Evolutionary conservation across 257 asterid species (phyloP).

Genomic region (Thymus quinquecostatus): DNA sequence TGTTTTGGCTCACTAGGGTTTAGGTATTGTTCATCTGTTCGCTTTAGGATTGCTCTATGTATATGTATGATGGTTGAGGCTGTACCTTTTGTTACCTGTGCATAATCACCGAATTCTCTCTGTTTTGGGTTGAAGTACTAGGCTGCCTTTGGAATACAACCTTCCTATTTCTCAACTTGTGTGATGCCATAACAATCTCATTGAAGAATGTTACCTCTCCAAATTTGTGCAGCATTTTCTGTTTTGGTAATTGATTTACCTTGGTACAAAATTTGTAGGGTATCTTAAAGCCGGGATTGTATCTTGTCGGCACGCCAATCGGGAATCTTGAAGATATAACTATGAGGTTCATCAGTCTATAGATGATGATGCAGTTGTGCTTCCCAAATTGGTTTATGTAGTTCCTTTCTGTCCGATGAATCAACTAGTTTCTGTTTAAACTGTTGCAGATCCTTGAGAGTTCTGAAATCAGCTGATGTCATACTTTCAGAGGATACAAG

Average conservation of each 20-base stretch:
- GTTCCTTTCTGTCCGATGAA: not conserved
- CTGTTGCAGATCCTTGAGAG: constrained; percentile 74
- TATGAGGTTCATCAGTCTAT: constrained; percentile 47
- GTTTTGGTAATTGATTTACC: not conserved
- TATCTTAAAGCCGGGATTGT: constrained; percentile 80
- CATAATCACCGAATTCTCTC: no score
- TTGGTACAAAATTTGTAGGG: constrained; percentile 48
- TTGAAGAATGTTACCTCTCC: not conserved
- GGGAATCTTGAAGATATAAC: constrained; percentile 99
- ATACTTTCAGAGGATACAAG: constrained; percentile 93
- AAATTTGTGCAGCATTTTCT: constrained; percentile 1
- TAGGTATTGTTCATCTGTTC: no score
- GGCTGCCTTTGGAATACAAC: not conserved
- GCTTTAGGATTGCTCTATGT: no score
- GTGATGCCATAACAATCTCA: not conserved
- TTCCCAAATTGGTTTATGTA: not conserved
- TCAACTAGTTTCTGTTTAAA: not conserved
- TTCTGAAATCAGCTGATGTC: constrained; percentile 80
- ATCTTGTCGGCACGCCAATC: constrained; percentile 92
- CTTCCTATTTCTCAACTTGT: no score
- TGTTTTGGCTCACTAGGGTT: no score
- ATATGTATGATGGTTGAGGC: no score
- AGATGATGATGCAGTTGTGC: constrained; percentile 15
- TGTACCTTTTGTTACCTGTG: no score
- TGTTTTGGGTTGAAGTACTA: no score